Conservation (phyloP, 2,329 filamentous ascomycete species). For the Microcyclospora tardicrescens region DNA sequence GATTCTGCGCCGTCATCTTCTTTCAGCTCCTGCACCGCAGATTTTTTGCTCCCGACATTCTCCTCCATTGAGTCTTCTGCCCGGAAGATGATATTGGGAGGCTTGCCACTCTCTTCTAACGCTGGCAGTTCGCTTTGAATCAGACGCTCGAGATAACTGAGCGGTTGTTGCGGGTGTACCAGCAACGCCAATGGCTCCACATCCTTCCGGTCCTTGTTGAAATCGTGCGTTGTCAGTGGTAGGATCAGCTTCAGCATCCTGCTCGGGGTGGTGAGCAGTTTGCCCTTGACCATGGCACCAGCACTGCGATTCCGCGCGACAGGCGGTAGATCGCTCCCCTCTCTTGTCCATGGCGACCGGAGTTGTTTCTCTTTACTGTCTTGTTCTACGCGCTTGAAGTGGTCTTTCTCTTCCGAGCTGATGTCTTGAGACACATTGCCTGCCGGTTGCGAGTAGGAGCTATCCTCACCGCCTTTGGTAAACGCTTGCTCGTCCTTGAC, state of each 20-base stretch:
- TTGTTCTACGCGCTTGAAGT: constrained; percentile 30
- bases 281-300: constrained; percentile 56
- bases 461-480: constrained; percentile 5
- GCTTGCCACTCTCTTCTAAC: constrained; percentile 45
- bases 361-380: constrained; percentile 44
- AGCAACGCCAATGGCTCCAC: constrained; percentile 78
- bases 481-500: too few relatives aligned
- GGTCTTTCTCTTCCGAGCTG: constrained; percentile 32
- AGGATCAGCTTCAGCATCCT: constrained; percentile 69
- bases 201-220: constrained; percentile 48
- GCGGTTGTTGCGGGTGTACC: constrained; percentile 77
- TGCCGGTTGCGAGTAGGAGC: constrained; percentile 23
- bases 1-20: constrained; percentile 18
- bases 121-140: constrained; percentile 78
- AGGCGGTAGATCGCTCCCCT: constrained; percentile 47
- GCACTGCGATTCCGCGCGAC: constrained; percentile 39
- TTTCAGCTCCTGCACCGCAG: constrained; percentile 24
- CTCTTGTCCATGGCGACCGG: constrained; percentile 52
- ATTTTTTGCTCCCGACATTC: constrained; percentile 25
- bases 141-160: constrained; percentile 78
- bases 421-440: constrained; percentile 31
- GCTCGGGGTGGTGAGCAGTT: constrained; percentile 68
- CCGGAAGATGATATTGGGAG: constrained; percentile 64
- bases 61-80: constrained; percentile 62
- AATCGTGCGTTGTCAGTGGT: constrained; percentile 52